Conservation (phyloP, 2,329 filamentous ascomycete genomes). For the Fusarium piperis region DNA sequence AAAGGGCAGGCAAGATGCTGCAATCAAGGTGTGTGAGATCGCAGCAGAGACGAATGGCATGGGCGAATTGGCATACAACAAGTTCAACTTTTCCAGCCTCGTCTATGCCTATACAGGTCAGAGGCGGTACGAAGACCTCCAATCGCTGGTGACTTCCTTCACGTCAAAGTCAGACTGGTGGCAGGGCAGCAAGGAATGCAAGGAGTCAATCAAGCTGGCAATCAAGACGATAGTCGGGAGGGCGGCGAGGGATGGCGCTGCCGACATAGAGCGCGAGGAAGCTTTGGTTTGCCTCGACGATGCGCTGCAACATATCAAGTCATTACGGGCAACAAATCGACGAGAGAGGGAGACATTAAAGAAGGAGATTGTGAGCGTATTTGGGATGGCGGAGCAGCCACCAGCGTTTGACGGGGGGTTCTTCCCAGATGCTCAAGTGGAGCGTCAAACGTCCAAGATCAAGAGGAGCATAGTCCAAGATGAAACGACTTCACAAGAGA, state of each 20-base stretch:
- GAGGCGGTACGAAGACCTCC: slow-evolving; percentile 45
- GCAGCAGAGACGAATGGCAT: slow-evolving; percentile 51
- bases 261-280: slow-evolving; percentile 34
- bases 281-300: slow-evolving; percentile 34
- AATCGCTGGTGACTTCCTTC: slow-evolving; percentile 45
- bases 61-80: slow-evolving; percentile 49
- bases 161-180: slow-evolving; percentile 47
- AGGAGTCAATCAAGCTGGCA: slow-evolving; percentile 51
- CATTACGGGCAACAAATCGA: slow-evolving; percentile 24
- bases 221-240: slow-evolving; percentile 48
- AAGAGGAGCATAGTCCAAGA: slow-evolving; percentile 23
- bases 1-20: slow-evolving; percentile 43
- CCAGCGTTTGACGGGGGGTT: slow-evolving; percentile 20
- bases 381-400: slow-evolving; percentile 29
- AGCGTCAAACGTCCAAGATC: slow-evolving; percentile 6
- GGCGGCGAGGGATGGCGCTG: slow-evolving; percentile 13
- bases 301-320: slow-evolving; percentile 39
- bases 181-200: slow-evolving; percentile 50
- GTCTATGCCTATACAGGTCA: slow-evolving; percentile 47
- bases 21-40: slow-evolving; percentile 47
- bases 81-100: slow-evolving; percentile 52
- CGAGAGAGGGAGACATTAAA: slow-evolving; percentile 30
- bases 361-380: slow-evolving; percentile 30
- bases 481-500: slow-evolving; percentile 4
- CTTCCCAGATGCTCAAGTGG: slow-evolving; percentile 10